Conservation (phyloP, 2,329 filamentous ascomycete genomes). For the Verticillium tricorpus region DNA sequence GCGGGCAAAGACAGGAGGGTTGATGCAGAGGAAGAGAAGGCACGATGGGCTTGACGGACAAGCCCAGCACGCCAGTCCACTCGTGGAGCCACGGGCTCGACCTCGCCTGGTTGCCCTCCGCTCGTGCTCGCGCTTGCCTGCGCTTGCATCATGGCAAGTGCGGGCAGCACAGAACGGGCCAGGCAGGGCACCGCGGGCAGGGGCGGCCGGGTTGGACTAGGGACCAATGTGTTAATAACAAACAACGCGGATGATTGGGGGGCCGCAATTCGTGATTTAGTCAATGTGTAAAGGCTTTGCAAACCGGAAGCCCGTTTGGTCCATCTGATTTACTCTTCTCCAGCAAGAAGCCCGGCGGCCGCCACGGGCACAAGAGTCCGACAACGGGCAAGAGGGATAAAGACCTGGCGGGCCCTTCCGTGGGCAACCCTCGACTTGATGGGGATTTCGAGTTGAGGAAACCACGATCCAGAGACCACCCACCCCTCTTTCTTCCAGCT, state of each 20-base stretch:
- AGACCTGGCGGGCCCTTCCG: not conserved
- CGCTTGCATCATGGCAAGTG: not conserved
- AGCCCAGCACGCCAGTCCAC: not conserved
- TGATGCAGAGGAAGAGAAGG: not conserved
- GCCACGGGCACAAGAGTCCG: not conserved
- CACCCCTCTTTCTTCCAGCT: not conserved
- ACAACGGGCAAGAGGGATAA: not conserved
- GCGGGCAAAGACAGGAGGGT: not conserved
- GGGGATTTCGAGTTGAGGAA: not conserved
- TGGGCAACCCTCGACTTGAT: not conserved
- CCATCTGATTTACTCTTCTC: not conserved
- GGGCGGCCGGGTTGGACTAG: not conserved
- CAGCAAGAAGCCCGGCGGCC: not conserved
- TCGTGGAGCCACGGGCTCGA: slow-evolving; percentile 4
- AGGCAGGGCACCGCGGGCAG: not conserved
- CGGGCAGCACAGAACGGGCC: not conserved
- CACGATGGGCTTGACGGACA: not conserved
- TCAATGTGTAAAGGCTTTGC: slow-evolving; percentile 2
- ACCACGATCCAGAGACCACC: not conserved
- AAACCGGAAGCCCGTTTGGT: not conserved
- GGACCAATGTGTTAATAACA: slow-evolving; percentile 6
- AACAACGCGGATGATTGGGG: slow-evolving; percentile 4
- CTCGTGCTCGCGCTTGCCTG: not conserved
- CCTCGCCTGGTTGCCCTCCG: not conserved
- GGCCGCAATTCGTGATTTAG: slow-evolving; percentile 1